Evolutionary conservation across 371 early-diverging fungal species (phyloP), one percentile per base, ranked within the genome.

Genomic region (Rhizopus delemar): DNA sequence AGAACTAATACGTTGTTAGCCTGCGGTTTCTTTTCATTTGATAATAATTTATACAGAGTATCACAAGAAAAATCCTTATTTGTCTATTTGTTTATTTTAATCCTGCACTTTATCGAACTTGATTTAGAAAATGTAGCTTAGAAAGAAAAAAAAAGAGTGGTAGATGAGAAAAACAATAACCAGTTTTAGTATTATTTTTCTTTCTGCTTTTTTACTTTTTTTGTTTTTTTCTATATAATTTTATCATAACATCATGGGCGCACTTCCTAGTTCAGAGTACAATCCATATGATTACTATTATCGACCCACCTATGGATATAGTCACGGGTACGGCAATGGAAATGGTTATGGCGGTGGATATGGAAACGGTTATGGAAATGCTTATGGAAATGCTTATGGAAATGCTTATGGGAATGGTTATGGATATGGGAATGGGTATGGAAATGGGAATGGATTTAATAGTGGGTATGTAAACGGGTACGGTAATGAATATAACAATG

Each of bases 231-330:
- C 13, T 13, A 43, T 13, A 13, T 43, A 13, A 13, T 43, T 43
- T 15, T 43, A 5, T 15, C n/a, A n/a, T 43, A 13, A n/a, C 22
- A 43, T 43, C 43, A 48, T 48, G 48, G 48, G 48, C 29, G 48
- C 48, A 22, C 8, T 48, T 29, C 48, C 48, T 9, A 48, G 48
- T 29, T n/a, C 48, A 48, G 48, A 48, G n/a, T 48, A 48, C 28
- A 22, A 48, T 29, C n/a, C 29, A 48, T 48, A 48, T 29, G 48
- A 48, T 29, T 48, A 48, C 28, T 38, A 38, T 38, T 29, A 48
- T 12, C 48, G 48, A 29, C 48, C 22, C 8, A 29, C 22, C 2
- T 48, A 48, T 48, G 31, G 22, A 15, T 48, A 48, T 12, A 48
- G 15, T 48, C 16, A 48, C 8, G 48, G 48, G 28, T 43, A 11